Percentiles rank a stretch among this genome's conserved stretches.
These are phyloP conservation scores for Boletellus deceptivus DNA, from an alignment of 1,284 basidiomycete species.

Conservation along the genomic window DNA sequence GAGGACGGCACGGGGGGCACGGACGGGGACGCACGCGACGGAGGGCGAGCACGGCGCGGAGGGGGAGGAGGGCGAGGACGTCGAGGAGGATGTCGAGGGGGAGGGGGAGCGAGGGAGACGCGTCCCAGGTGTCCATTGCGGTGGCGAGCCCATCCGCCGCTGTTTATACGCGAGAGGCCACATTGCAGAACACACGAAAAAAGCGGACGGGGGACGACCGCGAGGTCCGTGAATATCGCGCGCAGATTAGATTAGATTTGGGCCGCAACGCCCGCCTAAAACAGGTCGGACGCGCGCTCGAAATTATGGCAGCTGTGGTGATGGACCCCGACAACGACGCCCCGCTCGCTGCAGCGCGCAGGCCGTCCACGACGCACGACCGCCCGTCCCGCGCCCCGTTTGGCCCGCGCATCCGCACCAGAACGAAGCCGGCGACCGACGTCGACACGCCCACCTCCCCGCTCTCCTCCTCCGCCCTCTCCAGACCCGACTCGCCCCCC, in stretches of 20 bases:
- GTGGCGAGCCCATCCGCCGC: no score
- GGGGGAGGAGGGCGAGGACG: constrained; percentile 16
- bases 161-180: no score
- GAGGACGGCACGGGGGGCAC: neutral
- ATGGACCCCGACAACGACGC: constrained; percentile 19
- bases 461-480: neutral
- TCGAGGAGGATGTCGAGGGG: constrained; percentile 24
- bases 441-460: constrained; percentile 11
- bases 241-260: neutral
- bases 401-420: constrained; percentile 22
- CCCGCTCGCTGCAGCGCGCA: neutral
- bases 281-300: no score
- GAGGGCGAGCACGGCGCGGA: constrained; percentile 14
- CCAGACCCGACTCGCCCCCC: constrained; percentile 5
- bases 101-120: constrained; percentile 10
- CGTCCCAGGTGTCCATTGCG: constrained; percentile 12
- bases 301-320: neutral
- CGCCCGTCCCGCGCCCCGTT: constrained; percentile 23
- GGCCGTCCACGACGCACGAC: constrained; percentile 19
- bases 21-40: constrained; percentile 18
- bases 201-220: constrained; percentile 12
- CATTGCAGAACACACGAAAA: constrained; percentile 16
- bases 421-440: constrained; percentile 14
- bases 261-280: neutral
- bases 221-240: constrained; percentile 2